Conservation (phyloP, 2,329 filamentous ascomycete genomes). For the Pyrenochaeta sp. region DNA sequence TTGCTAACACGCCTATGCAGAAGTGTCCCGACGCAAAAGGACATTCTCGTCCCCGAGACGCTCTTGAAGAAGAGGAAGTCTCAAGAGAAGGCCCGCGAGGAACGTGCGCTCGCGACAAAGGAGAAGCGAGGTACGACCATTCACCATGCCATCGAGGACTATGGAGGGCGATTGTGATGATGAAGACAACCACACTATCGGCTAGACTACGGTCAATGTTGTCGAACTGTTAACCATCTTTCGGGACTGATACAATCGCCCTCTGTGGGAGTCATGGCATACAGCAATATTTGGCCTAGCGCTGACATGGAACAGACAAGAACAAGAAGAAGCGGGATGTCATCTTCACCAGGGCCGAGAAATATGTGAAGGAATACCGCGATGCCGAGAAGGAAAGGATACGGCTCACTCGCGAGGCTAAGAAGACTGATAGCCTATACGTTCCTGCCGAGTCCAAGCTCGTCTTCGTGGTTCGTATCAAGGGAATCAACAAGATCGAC, state of each 20-base stretch:
- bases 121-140: slow-evolving; percentile 86
- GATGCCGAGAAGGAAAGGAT: slow-evolving; percentile 98
- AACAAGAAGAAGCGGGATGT: slow-evolving; percentile 98
- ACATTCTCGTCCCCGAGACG: slow-evolving; percentile 98
- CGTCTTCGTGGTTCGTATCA: slow-evolving; percentile 98
- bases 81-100: slow-evolving; percentile 98
- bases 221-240: slow-evolving; percentile 99
- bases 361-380: slow-evolving; percentile 99
- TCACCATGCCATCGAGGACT: slow-evolving; percentile 21
- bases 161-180: slow-evolving; percentile 66
- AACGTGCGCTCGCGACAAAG: slow-evolving; percentile 78
- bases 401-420: slow-evolving; percentile 86
- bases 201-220: slow-evolving; percentile 98
- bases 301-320: slow-evolving; percentile 68
- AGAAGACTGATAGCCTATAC: slow-evolving; percentile 92
- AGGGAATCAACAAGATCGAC: slow-evolving; percentile 99
- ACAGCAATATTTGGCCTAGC: slow-evolving; percentile 10
- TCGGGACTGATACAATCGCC: slow-evolving; percentile 83
- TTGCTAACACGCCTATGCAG: slow-evolving; percentile 58
- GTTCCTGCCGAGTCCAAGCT: slow-evolving; percentile 94
- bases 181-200: slow-evolving; percentile 84
- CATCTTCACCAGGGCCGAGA: slow-evolving; percentile 99
- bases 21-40: slow-evolving; percentile 90
- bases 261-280: slow-evolving; percentile 31
- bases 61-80: slow-evolving; percentile 99